Conservation (phyloP, 1,284 basidiomycete genomes). For the Boletus holoroseus region DNA sequence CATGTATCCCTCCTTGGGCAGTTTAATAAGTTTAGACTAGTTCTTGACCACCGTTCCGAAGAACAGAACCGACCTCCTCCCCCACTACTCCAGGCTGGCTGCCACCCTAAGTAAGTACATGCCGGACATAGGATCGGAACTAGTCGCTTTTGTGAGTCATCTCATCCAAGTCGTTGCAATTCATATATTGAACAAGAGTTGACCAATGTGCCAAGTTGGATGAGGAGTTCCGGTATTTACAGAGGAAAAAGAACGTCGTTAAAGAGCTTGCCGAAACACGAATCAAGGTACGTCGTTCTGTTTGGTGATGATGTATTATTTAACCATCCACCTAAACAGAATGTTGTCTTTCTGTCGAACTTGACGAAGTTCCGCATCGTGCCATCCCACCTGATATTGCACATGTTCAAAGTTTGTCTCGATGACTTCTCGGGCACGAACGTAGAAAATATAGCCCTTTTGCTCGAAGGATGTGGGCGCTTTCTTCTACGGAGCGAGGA, state of each 20-base stretch:
- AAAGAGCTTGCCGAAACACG: slow-evolving; percentile 83
- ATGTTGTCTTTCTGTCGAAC: slow-evolving; percentile 84
- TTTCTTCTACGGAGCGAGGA: slow-evolving; percentile 87
- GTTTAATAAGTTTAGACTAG: slow-evolving; percentile 39
- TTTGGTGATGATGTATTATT: neutral
- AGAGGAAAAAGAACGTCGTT: slow-evolving; percentile 87
- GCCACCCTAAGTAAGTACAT: slow-evolving; percentile 89
- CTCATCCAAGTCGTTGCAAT: neutral
- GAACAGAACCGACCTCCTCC: slow-evolving; percentile 84
- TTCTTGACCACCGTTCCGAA: slow-evolving; percentile 84
- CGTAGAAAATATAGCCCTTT: slow-evolving; percentile 87
- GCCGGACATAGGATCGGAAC: slow-evolving; percentile 84
- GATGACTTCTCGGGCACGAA: slow-evolving; percentile 93
- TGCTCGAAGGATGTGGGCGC: slow-evolving; percentile 92
- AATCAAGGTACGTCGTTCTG: slow-evolving; percentile 58
- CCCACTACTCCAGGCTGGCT: slow-evolving; percentile 88
- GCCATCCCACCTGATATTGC: slow-evolving; percentile 86
- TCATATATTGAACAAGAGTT: neutral
- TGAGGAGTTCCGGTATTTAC: slow-evolving; percentile 95
- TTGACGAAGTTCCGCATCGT: slow-evolving; percentile 96
- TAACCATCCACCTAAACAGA: slow-evolving; percentile 45
- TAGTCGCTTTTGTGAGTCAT: slow-evolving; percentile 68
- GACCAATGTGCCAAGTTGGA: slow-evolving; percentile 61
- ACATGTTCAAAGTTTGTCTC: slow-evolving; percentile 94
- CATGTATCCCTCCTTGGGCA: neutral